Percentiles rank a stretch among this genome's conserved stretches.
These are phyloP conservation scores for Ceratocystis huliohia DNA, from an alignment of 2,329 filamentous ascomycete species.

Conservation along the genomic window DNA sequence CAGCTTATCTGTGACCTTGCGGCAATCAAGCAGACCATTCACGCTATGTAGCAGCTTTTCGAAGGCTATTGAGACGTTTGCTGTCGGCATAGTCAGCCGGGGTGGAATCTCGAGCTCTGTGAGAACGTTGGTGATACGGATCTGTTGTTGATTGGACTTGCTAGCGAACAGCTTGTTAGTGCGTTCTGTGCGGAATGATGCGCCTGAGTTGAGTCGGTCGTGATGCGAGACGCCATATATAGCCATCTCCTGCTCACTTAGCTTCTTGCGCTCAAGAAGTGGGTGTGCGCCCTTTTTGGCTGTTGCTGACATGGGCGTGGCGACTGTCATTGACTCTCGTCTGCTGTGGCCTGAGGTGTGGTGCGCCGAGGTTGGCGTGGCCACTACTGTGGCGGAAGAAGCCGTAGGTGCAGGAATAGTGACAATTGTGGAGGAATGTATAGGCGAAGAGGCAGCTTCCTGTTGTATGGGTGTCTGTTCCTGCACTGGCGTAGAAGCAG, in stretches of 20 bases:
- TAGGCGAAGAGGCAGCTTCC: constrained; percentile 4
- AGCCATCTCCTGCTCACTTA: constrained; percentile 61
- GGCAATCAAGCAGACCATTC: constrained; percentile 54
- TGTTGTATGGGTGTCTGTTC: constrained; percentile 1
- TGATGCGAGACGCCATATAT: constrained; percentile 76
- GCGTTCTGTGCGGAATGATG: constrained; percentile 78
- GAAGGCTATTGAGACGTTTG: constrained; percentile 56
- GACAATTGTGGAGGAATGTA: constrained; percentile 26
- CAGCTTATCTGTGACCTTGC: constrained; percentile 64
- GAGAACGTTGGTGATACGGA: constrained; percentile 60
- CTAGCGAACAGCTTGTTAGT: constrained; percentile 66
- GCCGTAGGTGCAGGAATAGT: background rate
- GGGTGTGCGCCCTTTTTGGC: constrained; percentile 28
- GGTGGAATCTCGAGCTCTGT: constrained; percentile 58
- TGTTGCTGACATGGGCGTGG: constrained; percentile 28
- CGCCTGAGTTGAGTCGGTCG: constrained; percentile 72
- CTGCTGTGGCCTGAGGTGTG: constrained; percentile 26
- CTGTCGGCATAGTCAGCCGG: constrained; percentile 61
- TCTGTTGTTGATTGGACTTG: constrained; percentile 62
- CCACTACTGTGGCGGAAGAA: constrained; percentile 19
- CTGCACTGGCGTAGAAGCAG: background rate
- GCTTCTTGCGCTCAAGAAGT: constrained; percentile 47
- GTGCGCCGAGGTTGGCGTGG: constrained; percentile 1
- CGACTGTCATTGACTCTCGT: constrained; percentile 35
- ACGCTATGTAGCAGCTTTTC: constrained; percentile 59